phyloP scores from a whole-genome alignment of 345 rosid genomes.

The Lepidium didymum region DNA sequence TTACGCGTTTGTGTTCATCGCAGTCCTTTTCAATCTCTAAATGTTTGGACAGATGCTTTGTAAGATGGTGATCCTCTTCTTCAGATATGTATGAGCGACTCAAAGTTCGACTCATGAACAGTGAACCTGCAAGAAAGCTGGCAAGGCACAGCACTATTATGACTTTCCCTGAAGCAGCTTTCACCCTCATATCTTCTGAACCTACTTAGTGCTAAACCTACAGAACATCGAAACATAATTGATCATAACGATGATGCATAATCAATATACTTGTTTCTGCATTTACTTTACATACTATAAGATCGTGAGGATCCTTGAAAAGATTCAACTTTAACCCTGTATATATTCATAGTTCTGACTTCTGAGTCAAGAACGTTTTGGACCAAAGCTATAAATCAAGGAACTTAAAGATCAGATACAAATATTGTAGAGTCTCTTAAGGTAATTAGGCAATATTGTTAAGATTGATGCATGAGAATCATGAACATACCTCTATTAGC shows the following conservation, averaged over 20 bases:
- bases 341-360: not conserved
- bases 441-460: not conserved
- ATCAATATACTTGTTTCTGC: not conserved
- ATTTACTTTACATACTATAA: not conserved
- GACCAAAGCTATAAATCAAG: not conserved
- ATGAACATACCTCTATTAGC: slow-evolving; percentile 21
- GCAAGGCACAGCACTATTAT: slow-evolving; percentile 51
- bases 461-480: not conserved
- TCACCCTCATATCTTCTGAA: slow-evolving; percentile 53
- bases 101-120: slow-evolving; percentile 47
- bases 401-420: not conserved
- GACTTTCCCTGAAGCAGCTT: slow-evolving; percentile 57
- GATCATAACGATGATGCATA: not conserved
- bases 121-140: slow-evolving; percentile 69
- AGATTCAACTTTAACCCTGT: not conserved
- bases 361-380: not conserved
- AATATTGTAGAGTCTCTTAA: not conserved
- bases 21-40: slow-evolving; percentile 36
- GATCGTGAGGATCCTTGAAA: not conserved
- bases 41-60: slow-evolving; percentile 20
- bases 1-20: slow-evolving; percentile 75
- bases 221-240: not conserved
- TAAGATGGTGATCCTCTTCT: slow-evolving; percentile 20
- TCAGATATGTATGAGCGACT: slow-evolving; percentile 20
- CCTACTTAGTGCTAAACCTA: slow-evolving; percentile 9